These are phyloP conservation scores for Cyclotella sp. DNA, from an alignment of 108 stramenopile genomes.

Conservation along the genomic window DNA sequence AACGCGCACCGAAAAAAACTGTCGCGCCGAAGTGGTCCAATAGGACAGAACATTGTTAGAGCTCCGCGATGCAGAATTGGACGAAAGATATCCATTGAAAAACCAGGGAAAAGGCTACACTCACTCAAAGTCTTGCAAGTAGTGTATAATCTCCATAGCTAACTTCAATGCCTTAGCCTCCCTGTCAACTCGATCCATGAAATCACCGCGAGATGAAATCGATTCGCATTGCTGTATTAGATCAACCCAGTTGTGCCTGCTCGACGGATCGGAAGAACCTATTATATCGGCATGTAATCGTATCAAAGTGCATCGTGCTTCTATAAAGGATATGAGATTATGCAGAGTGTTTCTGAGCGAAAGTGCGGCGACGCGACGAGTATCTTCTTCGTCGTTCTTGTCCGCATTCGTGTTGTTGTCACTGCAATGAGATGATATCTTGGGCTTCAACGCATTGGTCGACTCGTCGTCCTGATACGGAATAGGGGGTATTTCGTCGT, in stretches of 20 bases:
- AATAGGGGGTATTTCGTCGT: neutral
- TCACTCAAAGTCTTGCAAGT: slow-evolving; percentile 39
- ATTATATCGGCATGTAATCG: slow-evolving; percentile 37
- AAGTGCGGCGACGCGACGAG: slow-evolving; percentile 25
- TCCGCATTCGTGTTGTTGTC: neutral
- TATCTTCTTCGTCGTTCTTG: neutral
- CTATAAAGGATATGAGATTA: slow-evolving; percentile 45
- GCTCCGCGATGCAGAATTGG: too few species aligned
- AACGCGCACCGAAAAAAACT: slow-evolving; percentile 42
- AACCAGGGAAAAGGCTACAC: slow-evolving; percentile 6
- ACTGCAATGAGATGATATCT: neutral
- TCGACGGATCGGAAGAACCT: neutral
- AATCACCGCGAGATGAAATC: slow-evolving; percentile 15
- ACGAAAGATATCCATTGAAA: neutral
- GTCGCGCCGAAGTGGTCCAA: neutral
- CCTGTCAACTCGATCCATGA: slow-evolving; percentile 17
- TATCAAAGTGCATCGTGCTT: slow-evolving; percentile 36
- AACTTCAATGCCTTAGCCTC: slow-evolving; percentile 29
- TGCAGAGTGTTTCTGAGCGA: slow-evolving; percentile 35
- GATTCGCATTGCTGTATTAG: slow-evolving; percentile 28
- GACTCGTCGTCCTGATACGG: slow-evolving; percentile 5
- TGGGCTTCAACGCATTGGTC: neutral
- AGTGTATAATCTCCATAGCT: slow-evolving; percentile 19
- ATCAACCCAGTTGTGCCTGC: slow-evolving; percentile 19
- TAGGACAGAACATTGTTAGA: neutral